Percentiles rank a stretch among this genome's conserved stretches.
phyloP scores from a whole-genome alignment of 2,329 filamentous ascomycete species.

The Xylariomycetidae sp. region DNA sequence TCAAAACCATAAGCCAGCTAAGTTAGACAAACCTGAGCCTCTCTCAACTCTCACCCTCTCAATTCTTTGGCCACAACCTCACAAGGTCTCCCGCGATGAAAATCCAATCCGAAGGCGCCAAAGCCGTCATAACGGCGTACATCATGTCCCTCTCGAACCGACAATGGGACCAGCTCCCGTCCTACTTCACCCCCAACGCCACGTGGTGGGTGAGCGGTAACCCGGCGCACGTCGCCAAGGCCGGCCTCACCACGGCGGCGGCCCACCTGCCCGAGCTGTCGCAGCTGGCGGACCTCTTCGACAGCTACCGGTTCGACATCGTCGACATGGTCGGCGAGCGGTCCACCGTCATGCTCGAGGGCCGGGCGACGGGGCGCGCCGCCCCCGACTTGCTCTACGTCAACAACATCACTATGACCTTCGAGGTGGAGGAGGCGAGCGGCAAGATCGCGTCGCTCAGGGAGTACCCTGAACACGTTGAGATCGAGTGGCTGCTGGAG shows the following conservation, averaged over 20 bases:
- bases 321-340: conserved; percentile 4
- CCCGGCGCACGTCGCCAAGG: neutral
- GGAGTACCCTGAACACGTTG: conserved; percentile 4
- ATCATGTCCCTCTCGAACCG: conserved; percentile 1
- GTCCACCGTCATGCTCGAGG: conserved; percentile 3
- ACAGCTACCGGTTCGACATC: conserved; percentile 4
- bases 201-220: conserved; percentile 7
- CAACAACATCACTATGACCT: conserved; percentile 5
- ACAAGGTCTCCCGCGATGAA: too few relatives aligned
- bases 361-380: conserved; percentile 2
- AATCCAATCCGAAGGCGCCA: neutral
- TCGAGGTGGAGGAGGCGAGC: neutral
- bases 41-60: too few relatives aligned
- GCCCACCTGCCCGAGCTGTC: neutral
- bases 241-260: neutral
- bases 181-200: conserved; percentile 4
- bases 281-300: too few relatives aligned
- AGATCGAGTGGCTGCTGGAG: conserved; percentile 3
- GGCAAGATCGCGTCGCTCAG: conserved; percentile 4
- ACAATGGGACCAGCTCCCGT: conserved; percentile 4
- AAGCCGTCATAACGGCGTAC: conserved; percentile 1
- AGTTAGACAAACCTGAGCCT: too few relatives aligned
- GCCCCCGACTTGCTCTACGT: conserved; percentile 6
- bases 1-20: too few relatives aligned
- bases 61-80: too few relatives aligned